A percentile compares a stretch with the other conserved stretches of the same genome.
These are phyloP conservation scores for Trichomonas tenax DNA, from an alignment of 208 protist genomes.

Conservation along the genomic window DNA sequence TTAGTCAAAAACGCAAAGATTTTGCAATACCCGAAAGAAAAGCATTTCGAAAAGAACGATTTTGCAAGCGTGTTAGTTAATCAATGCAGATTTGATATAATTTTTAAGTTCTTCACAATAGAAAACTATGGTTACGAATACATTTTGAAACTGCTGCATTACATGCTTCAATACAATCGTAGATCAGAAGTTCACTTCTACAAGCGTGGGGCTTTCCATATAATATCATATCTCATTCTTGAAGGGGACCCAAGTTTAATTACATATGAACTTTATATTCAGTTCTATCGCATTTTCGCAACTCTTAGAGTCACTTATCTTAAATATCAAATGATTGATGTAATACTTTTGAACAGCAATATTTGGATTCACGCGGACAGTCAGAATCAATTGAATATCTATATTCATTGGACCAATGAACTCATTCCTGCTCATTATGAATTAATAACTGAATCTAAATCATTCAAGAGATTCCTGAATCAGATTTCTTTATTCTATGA, in stretches of 20 bases:
- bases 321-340: not conserved
- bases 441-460: not conserved
- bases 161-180: not conserved
- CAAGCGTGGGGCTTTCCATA: not conserved
- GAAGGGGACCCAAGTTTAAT: not conserved
- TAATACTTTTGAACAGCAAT: not conserved
- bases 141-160: not conserved
- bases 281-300: not conserved
- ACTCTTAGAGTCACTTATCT: not conserved
- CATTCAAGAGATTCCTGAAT: not conserved
- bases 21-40: not conserved
- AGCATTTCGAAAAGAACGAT: not conserved
- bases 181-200: not conserved
- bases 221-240: not conserved
- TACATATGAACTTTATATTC: not conserved
- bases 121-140: not conserved
- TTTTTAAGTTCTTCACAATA: not conserved
- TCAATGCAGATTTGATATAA: not conserved
- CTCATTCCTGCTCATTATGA: not conserved
- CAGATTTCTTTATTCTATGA: not conserved
- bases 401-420: not conserved
- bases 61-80: not conserved
- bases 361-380: not conserved
- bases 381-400: not conserved
- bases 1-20: not conserved